Evolutionary conservation across 305 asterid species (phyloP).

Genomic region (Coffea humblotiana): DNA sequence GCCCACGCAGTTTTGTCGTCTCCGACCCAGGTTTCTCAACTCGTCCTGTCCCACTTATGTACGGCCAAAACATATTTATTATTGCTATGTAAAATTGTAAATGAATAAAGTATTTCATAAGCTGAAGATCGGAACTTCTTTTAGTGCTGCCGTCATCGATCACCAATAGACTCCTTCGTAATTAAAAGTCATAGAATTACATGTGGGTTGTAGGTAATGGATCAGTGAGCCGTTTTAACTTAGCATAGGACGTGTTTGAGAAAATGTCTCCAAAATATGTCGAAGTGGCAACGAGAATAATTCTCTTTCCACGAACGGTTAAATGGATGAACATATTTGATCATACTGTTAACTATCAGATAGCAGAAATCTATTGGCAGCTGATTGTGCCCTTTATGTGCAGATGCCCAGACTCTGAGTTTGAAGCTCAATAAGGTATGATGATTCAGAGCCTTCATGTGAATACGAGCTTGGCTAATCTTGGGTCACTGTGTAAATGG

Average conservation of each 20-base stretch:
- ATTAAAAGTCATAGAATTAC: background rate
- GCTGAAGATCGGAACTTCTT: background rate
- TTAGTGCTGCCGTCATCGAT: background rate
- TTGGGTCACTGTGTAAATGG: constrained; percentile 8
- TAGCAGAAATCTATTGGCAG: background rate
- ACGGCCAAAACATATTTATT: background rate
- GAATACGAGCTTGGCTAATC: constrained; percentile 32
- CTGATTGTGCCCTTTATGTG: background rate
- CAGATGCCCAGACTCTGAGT: constrained; percentile 19
- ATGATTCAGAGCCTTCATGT: constrained; percentile 43
- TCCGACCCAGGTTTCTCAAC: background rate
- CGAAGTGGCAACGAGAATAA: background rate
- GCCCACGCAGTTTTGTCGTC: background rate
- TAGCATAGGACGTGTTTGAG: constrained; percentile 30
- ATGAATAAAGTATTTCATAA: background rate
- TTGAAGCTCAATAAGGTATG: constrained; percentile 27
- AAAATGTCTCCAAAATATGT: constrained; percentile 20
- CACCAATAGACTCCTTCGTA: background rate
- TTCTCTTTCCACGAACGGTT: background rate
- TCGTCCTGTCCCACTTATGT: background rate
- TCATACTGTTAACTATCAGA: background rate
- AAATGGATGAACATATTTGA: background rate
- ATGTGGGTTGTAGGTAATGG: background rate
- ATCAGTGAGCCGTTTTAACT: background rate
- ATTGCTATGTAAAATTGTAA: background rate